phyloP scores from a whole-genome alignment of 1,284 basidiomycete species.

The Ganoderma lucidum region DNA sequence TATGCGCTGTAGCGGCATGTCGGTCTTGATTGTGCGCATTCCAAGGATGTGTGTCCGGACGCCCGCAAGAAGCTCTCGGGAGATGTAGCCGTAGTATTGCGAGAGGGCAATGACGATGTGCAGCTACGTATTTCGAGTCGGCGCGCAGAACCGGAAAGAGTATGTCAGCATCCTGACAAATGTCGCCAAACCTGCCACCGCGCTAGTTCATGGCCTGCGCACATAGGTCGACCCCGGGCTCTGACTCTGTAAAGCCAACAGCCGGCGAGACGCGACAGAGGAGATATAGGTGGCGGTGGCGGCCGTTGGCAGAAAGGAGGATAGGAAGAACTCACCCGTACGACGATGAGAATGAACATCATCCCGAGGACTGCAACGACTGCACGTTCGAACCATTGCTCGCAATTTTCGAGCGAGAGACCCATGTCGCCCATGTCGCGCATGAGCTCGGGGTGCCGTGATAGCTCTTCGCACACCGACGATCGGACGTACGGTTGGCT shows the following conservation, averaged over 20 bases:
- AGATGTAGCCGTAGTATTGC: conserved; percentile 65
- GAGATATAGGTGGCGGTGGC: conserved; percentile 11
- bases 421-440: conserved; percentile 75
- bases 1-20: conserved; percentile 54
- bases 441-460: conserved; percentile 75
- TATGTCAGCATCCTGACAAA: conserved; percentile 19
- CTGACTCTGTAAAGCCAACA: neutral
- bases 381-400: conserved; percentile 76
- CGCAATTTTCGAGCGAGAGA: conserved; percentile 78
- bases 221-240: neutral
- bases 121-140: conserved; percentile 50
- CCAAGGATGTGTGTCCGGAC: conserved; percentile 33
- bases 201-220: neutral
- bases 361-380: conserved; percentile 63
- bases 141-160: conserved; percentile 1
- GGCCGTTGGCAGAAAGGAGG: neutral
- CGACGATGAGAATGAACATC: conserved; percentile 67
- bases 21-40: conserved; percentile 40
- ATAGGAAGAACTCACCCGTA: conserved; percentile 57
- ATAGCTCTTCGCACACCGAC: conserved; percentile 74
- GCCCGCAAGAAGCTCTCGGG: conserved; percentile 43
- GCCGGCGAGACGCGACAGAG: neutral
- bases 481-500: conserved; percentile 59
- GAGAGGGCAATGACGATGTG: conserved; percentile 77
- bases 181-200: conserved; percentile 8